phyloP scores from a whole-genome alignment of 108 stramenopile genomes.

The Cyclotella cryptica region DNA sequence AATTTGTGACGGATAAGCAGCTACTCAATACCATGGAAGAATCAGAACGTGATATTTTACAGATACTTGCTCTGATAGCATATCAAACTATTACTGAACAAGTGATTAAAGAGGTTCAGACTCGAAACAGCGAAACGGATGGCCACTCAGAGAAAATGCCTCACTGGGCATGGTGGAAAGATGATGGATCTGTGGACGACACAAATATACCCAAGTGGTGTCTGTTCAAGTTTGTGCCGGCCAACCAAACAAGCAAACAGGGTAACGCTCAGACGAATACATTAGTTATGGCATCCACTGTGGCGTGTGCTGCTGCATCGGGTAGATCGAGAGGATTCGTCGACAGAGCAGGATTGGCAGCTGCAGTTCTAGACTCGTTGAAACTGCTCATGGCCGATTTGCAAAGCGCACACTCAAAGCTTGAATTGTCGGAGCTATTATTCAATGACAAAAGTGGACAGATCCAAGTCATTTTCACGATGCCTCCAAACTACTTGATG shows the following conservation, averaged over 20 bases:
- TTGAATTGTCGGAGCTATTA: constrained; percentile 18
- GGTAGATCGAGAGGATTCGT: constrained; percentile 58
- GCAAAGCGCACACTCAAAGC: neutral
- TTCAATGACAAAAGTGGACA: constrained; percentile 59
- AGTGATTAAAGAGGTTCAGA: constrained; percentile 18
- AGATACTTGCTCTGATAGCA: constrained; percentile 15
- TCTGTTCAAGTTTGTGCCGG: constrained; percentile 46
- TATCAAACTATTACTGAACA: constrained; percentile 41
- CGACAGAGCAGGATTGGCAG: constrained; percentile 40
- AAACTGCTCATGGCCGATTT: constrained; percentile 3
- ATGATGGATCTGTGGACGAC: constrained; percentile 4
- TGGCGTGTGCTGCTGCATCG: constrained; percentile 69
- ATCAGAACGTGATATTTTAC: constrained; percentile 16
- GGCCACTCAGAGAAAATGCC: neutral
- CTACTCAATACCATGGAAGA: constrained; percentile 7
- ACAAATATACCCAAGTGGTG: constrained; percentile 45
- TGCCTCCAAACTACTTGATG: constrained; percentile 11
- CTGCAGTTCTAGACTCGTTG: constrained; percentile 43
- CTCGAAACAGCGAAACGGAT: neutral
- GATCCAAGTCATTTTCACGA: constrained; percentile 36
- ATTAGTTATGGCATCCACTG: constrained; percentile 42
- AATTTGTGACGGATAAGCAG: neutral
- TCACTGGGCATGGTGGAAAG: constrained; percentile 41
- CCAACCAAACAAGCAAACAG: constrained; percentile 28
- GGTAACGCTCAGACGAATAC: constrained; percentile 13